These are phyloP conservation scores for Lecanicillium sp. DNA, from an alignment of 2,329 filamentous ascomycete genomes.

Conservation along the genomic window DNA sequence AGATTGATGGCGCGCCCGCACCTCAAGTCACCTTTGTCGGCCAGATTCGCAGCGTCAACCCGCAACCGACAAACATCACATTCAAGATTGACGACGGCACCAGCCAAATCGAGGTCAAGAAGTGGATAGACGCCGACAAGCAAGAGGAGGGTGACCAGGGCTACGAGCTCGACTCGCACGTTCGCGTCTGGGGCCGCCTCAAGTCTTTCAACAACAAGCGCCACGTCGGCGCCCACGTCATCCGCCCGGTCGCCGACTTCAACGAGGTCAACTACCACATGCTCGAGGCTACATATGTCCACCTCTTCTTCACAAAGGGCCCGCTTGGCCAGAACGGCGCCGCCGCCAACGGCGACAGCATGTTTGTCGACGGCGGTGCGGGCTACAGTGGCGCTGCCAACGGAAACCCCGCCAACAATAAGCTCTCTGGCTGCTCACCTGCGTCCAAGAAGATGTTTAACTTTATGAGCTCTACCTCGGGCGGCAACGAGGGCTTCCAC, in stretches of 20 bases:
- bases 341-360: slow-evolving; percentile 28
- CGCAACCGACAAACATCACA: slow-evolving; percentile 84
- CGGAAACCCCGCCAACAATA: slow-evolving; percentile 16
- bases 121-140: slow-evolving; percentile 66
- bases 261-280: slow-evolving; percentile 93
- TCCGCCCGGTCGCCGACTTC: slow-evolving; percentile 72
- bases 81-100: slow-evolving; percentile 96
- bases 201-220: slow-evolving; percentile 79
- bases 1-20: slow-evolving; percentile 68
- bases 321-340: slow-evolving; percentile 37
- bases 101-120: slow-evolving; percentile 81
- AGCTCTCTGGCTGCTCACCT: slow-evolving; percentile 40
- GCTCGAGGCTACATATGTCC: slow-evolving; percentile 81
- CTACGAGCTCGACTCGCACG: slow-evolving; percentile 67
- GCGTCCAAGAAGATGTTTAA: slow-evolving; percentile 63
- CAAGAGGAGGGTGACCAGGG: slow-evolving; percentile 37
- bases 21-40: slow-evolving; percentile 74
- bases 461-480: slow-evolving; percentile 56
- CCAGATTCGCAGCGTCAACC: slow-evolving; percentile 78
- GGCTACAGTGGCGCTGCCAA: slow-evolving; percentile 26
- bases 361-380: slow-evolving; percentile 24
- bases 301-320: slow-evolving; percentile 74
- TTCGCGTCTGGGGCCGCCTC: slow-evolving; percentile 76
- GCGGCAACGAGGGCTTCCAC: slow-evolving; percentile 77
- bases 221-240: slow-evolving; percentile 70